phyloP scores from a whole-genome alignment of 2,329 filamentous ascomycete species.

The Alternaria viburni region DNA sequence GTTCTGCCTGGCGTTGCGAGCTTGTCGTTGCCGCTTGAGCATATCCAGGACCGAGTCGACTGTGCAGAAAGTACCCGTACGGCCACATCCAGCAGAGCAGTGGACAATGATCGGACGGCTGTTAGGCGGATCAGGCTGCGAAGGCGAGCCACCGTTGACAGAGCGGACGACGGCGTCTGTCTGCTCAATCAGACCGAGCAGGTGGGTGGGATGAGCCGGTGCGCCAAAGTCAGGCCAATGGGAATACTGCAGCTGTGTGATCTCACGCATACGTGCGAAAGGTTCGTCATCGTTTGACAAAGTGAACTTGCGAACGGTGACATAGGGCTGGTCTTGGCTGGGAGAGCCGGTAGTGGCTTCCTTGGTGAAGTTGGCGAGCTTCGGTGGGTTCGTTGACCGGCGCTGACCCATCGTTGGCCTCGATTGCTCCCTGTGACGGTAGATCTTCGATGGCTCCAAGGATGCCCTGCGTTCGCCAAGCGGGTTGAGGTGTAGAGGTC shows the following conservation, averaged over 20 bases:
- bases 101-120: constrained; percentile 84
- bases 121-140: constrained; percentile 61
- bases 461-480: constrained; percentile 84
- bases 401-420: constrained; percentile 45
- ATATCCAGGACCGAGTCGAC: constrained; percentile 96
- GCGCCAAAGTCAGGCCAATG: constrained; percentile 98
- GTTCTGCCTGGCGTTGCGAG: constrained; percentile 38
- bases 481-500: constrained; percentile 73
- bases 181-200: constrained; percentile 88
- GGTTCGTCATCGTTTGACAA: constrained; percentile 78
- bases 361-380: constrained; percentile 36
- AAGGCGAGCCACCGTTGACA: constrained; percentile 55
- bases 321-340: constrained; percentile 70
- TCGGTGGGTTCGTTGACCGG: constrained; percentile 43
- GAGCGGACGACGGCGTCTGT: constrained; percentile 73
- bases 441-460: constrained; percentile 67
- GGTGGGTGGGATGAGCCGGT: constrained; percentile 84
- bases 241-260: constrained; percentile 93
- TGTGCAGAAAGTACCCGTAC: constrained; percentile 95
- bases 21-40: constrained; percentile 79
- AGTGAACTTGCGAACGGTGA: constrained; percentile 85
- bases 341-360: constrained; percentile 31
- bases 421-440: constrained; percentile 47
- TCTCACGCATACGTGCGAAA: constrained; percentile 85
- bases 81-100: constrained; percentile 93